Conservation (phyloP, 805 yeast genomes). For the Blastobotrys chiropterorum region DNA sequence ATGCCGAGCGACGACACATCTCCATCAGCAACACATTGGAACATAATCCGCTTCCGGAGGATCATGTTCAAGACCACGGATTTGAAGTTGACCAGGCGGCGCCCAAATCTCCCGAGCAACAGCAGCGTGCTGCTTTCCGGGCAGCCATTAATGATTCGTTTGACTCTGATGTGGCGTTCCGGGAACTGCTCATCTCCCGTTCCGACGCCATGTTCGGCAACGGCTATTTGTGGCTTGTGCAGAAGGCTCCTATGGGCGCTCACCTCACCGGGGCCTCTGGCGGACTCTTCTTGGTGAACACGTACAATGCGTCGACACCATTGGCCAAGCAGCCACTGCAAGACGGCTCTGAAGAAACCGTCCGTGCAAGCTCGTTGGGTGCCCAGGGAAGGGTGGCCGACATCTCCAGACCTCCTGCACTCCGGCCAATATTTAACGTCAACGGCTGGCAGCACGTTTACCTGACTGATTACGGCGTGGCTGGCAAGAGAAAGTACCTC, state of each 20-base stretch:
- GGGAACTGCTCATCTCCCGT: conserved; percentile 65
- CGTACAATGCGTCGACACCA: conserved; percentile 90
- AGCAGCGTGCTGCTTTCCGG: conserved; percentile 9
- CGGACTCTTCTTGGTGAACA: conserved; percentile 43
- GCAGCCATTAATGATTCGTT: conserved; percentile 40
- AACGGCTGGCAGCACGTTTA: conserved; percentile 86
- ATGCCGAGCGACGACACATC: conserved; percentile 21
- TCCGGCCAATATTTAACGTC: conserved; percentile 59
- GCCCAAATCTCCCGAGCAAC: conserved; percentile 7
- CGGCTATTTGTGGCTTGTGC: conserved; percentile 87
- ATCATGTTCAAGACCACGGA: background rate
- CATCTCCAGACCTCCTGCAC: background rate
- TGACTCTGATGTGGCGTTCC: conserved; percentile 73
- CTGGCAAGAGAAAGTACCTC: conserved; percentile 66
- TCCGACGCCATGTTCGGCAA: conserved; percentile 79
- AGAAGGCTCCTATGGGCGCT: conserved; percentile 9
- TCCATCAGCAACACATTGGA: conserved; percentile 19
- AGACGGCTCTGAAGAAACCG: background rate
- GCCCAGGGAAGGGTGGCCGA: background rate
- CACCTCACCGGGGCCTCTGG: background rate
- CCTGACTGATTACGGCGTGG: conserved; percentile 75
- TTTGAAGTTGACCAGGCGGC: conserved; percentile 1
- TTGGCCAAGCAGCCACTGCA: conserved; percentile 32
- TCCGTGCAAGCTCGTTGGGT: background rate
- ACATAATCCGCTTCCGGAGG: conserved; percentile 18